Evolutionary conservation across 179 eudicot genomes (phyloP), one percentile per base, ranked within the genome.

Genomic region (Spergularia azorica): DNA sequence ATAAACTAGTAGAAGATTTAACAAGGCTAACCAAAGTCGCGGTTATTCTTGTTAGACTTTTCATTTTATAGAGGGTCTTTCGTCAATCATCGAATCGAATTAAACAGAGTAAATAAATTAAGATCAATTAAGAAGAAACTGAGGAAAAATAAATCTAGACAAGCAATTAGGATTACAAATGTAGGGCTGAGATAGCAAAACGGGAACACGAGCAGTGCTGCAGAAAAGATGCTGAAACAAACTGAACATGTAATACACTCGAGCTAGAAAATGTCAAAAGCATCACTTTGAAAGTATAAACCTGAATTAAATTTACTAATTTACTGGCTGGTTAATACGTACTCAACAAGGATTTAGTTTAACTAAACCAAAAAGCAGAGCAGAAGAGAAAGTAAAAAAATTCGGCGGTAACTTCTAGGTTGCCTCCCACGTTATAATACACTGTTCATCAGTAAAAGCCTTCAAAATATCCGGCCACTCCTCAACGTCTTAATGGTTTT

Each of bases 361-460:
- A 63, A 64, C 17, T 38, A 21, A 38, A 64, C 50, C 13, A 64
- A 46, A 36, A 36, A 64, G 50, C 43, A 64, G n/a, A 36, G 68
- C 46, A 32, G 5, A 41, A 50, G 48, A 11, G 12, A n/a, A 55
- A 56, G 32, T 36, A 78, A 83, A 56, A 46, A 46, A 46, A 9
- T 1, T 0, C 67, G 80, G 83, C 82, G 79, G 56, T 85, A 79
- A 79, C 75, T 57, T 74, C 87, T 63, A 86, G 80, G 85, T 70
- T 79, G 87, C 87, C 82, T 79, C 60, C 84, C 89, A 79, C 76
- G 85, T 83, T 83, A 64, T 75, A 73, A 64, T 57, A 10, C 20
- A 36, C 39, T 36, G 2, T 36, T 36, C 32, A 26, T 76, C 84
- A 72, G 75, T 85, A 77, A 75, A 79, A 66, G 32, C 71, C n/a